Evolutionary conservation across 768 basidiomycete species (phyloP), one percentile per base, ranked within the genome.

Genomic region (Termitomyces sp.): DNA sequence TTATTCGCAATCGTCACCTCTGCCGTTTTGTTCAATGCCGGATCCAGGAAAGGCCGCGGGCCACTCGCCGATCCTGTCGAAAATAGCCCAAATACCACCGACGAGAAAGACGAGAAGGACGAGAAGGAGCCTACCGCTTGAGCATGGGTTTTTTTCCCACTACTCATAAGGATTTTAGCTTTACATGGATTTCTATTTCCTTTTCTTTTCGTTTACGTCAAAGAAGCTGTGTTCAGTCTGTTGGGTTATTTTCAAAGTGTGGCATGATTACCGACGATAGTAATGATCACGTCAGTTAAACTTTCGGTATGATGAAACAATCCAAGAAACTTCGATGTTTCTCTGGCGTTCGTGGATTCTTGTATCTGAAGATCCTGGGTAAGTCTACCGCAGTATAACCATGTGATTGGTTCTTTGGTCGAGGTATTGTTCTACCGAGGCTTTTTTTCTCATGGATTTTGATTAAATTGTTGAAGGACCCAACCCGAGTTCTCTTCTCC

Each of bases 1-100:
- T 64, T 83, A 6, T 81, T 79, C 61, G 72, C 75, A 17, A 38
- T 71, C 51, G 70, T 73, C 55, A 68, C 81, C 9, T 74, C 77
- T 25, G 66, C 70, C 36, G 69, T 79, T 54, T 64, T 76, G 7
- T 74, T 75, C 58, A 15, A 72, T 2, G 73, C 78, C 15, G 67
- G 73, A n/a, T 64, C 64, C 4, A 65, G 46, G 9, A 38, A 56
- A 2, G 15, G 61, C 40, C 60, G 61, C 20, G 34, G 34, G 9
- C 1, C 57, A 15, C 40, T 45, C 1, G 59, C 55, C 4, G 54
- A 29, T 2, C 55, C 62, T 2, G 56, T 46, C 5, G 62, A 59
- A 14, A 57, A 57, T 9, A 56, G 12, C 37, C 48, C 38, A 5
- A 40, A 15, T 15, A 9, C 14, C 15, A 11, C 5, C 10, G 49